Evolutionary conservation across 164 flowering plant genomes (phyloP), one percentile per base, ranked within the genome.

Genomic region (Nelumbo lutea): DNA sequence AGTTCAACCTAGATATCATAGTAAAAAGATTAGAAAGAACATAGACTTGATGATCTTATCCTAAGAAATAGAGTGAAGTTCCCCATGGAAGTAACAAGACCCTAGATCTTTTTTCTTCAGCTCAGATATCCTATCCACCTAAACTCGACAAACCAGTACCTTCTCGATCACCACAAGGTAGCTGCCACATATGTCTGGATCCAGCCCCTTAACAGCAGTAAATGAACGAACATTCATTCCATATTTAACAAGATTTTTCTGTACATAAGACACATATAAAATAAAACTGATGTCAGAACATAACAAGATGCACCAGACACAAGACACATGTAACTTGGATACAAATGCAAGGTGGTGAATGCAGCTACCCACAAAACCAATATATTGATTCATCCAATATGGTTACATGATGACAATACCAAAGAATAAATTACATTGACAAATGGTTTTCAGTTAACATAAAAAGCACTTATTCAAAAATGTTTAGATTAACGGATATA

Each of bases 201-300:
- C 93, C 76, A 91, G 61, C 11, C 88, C 87, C 98, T 95, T 55
- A 96, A 89, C 95, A 76, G 83, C 87, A 45, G 98, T 95, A 83
- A 88, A 95, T 62, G 88, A 96, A 69, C 96, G 96, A 52, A 95
- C 91, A 85, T 88, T 95, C 98, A 95, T 95, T 79, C 90, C 98
- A 81, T 95, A 95, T 57, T 91, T 80, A 69, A 90, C 90, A 77
- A 95, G 94, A 83, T 95, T 96, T 74, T 91, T 88, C 98, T 95
- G 91, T 79, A 82, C 62, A 67, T 8, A 66, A 50, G 69, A 63
- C 7, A 7, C 64, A 65, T 61, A 77, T 62, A 5, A 55, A 42
- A 50, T n/a, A 42, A 5, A 40, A 15, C 1, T 45, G 65, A 68
- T 14, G 40, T 57, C 48, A 27, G 14, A 64, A 15, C 47, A 61